Percentiles rank a stretch among this genome's conserved stretches.
Evolutionary conservation across 75 land plant genomes (phyloP).

Genomic region (Chamaecyparis obtusa): DNA sequence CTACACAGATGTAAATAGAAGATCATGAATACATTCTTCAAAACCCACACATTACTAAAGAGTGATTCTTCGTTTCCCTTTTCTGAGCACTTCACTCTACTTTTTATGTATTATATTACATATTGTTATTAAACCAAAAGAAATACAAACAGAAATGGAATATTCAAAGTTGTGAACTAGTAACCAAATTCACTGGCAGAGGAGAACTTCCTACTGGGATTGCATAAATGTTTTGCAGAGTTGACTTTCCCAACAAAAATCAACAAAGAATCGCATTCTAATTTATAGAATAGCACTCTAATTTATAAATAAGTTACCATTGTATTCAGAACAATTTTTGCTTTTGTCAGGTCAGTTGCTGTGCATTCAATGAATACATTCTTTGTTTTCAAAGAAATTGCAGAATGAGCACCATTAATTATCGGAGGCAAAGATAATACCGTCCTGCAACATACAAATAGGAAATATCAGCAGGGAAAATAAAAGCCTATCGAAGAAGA

Average conservation of each 20-base stretch:
- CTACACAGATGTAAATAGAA: slow-evolving; percentile 34
- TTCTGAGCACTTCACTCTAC: background rate
- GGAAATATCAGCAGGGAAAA: background rate
- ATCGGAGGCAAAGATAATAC: slow-evolving; percentile 97
- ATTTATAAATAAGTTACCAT: slow-evolving; percentile 42
- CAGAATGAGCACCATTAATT: slow-evolving; percentile 97
- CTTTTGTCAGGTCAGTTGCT: slow-evolving; percentile 95
- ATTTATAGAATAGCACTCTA: background rate
- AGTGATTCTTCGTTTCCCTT: background rate
- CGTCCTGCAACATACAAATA: slow-evolving; percentile 49
- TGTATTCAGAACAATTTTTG: slow-evolving; percentile 93
- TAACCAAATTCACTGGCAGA: background rate
- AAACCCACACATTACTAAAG: background rate
- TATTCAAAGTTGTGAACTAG: too few species aligned
- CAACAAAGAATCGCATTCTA: background rate
- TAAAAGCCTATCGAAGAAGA: background rate
- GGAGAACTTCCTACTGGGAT: background rate
- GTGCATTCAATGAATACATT: slow-evolving; percentile 98
- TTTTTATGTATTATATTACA: background rate
- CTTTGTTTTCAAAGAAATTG: slow-evolving; percentile 87
- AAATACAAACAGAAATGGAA: background rate
- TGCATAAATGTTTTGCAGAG: background rate
- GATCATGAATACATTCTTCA: background rate
- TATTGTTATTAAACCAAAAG: background rate
- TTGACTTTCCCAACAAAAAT: background rate